A percentile compares a stretch with the other conserved stretches of the same genome.
Conservation (phyloP, 495 filamentous ascomycete species). For the Annulohypoxylon nitens region DNA sequence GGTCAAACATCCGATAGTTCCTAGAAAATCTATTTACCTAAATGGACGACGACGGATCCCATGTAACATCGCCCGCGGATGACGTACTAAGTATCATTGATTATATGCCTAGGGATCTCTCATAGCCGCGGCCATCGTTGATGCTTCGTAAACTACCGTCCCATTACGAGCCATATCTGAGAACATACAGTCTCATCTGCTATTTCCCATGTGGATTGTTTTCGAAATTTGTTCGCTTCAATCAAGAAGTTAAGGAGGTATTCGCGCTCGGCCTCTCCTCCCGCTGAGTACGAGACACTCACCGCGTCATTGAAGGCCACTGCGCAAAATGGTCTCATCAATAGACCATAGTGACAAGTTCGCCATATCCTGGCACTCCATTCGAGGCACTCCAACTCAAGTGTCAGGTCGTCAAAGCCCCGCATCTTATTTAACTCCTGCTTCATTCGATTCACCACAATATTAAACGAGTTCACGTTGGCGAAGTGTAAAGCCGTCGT, state of each 20-base stretch:
- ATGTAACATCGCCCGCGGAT: background rate
- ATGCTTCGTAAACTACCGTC: background rate
- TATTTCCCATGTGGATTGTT: background rate
- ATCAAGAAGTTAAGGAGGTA: conserved; percentile 22
- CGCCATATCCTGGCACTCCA: conserved; percentile 25
- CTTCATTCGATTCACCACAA: conserved; percentile 20
- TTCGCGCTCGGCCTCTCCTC: background rate
- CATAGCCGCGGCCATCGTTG: background rate
- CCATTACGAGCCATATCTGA: conserved; percentile 12
- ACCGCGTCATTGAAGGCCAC: conserved; percentile 23
- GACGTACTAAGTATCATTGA: background rate
- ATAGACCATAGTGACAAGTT: conserved; percentile 23
- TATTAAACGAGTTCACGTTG: conserved; percentile 23
- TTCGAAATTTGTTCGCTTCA: conserved; percentile 20
- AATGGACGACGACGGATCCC: too few relatives aligned
- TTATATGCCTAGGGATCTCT: background rate
- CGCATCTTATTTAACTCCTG: conserved; percentile 30
- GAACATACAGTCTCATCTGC: conserved; percentile 17
- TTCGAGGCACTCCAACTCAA: conserved; percentile 25
- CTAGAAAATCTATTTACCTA: background rate
- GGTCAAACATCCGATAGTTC: background rate
- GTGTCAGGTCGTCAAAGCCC: conserved; percentile 15
- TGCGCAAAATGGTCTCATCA: conserved; percentile 28
- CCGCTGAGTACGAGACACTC: conserved; percentile 24
- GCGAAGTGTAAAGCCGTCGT: conserved; percentile 23